Percentiles rank a stretch among this genome's conserved stretches.
Conservation (phyloP, 225 moss, liverwort and hornwort genomes). For the Polytrichum commune region DNA sequence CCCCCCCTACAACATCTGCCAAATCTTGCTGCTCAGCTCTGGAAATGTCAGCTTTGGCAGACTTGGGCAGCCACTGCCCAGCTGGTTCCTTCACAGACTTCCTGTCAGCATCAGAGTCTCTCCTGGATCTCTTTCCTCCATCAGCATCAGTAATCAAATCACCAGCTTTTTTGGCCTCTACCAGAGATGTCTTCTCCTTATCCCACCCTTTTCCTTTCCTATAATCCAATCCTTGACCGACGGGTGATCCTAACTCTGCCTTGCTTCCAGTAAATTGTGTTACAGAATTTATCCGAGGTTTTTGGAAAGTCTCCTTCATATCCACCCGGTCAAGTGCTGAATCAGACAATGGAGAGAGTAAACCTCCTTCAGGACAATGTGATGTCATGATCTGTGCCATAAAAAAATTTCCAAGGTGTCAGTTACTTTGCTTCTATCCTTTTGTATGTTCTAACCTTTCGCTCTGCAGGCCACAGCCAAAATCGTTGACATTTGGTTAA, state of each 20-base stretch:
- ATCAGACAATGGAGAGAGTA: conserved; percentile 69
- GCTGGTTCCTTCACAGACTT: conserved; percentile 33
- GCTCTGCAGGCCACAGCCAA: conserved; percentile 18
- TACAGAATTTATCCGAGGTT: conserved; percentile 30
- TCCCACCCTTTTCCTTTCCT: conserved; percentile 43
- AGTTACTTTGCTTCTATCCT: conserved; percentile 32
- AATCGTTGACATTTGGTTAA: no score
- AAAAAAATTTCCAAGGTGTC: conserved; percentile 13
- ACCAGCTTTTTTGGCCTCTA: conserved; percentile 38
- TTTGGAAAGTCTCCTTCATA: conserved; percentile 37
- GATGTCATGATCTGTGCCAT: conserved; percentile 77
- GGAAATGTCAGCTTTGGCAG: conserved; percentile 34
- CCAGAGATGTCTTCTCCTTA: conserved; percentile 35
- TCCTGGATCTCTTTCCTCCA: conserved; percentile 53
- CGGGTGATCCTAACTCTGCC: conserved; percentile 33
- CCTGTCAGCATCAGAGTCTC: conserved; percentile 53
- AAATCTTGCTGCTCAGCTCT: conserved; percentile 36
- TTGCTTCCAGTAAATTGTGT: conserved; percentile 36
- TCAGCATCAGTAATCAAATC: conserved; percentile 36
- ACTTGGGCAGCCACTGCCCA: conserved; percentile 20
- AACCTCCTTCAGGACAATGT: conserved; percentile 53
- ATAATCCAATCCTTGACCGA: conserved; percentile 26
- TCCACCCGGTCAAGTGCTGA: conserved; percentile 41
- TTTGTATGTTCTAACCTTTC: conserved; percentile 14
- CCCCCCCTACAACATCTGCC: conserved; percentile 34